phyloP scores from a whole-genome alignment of 306 rosid genomes.

The Vicia villosa region DNA sequence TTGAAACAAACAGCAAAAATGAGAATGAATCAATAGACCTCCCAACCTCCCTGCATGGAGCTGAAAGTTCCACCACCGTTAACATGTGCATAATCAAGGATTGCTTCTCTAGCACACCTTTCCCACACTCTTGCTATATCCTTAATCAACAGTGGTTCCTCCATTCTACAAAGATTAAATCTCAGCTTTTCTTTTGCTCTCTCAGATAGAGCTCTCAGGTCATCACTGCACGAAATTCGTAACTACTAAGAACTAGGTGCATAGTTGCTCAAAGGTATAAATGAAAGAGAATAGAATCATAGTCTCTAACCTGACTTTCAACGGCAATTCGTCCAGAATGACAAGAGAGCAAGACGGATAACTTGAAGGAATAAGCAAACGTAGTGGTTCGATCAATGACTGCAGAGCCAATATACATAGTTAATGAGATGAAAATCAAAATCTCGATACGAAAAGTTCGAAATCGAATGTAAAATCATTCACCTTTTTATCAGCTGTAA shows the following conservation, averaged over 20 bases:
- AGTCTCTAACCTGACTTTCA: conserved; percentile 40
- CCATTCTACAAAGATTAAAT: background rate
- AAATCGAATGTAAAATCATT: conserved; percentile 12
- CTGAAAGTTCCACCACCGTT: conserved; percentile 61
- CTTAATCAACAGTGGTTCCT: conserved; percentile 41
- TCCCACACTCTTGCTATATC: conserved; percentile 55
- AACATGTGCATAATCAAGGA: conserved; percentile 44
- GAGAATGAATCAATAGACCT: conserved; percentile 1
- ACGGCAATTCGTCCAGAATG: conserved; percentile 36
- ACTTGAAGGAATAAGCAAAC: conserved; percentile 44
- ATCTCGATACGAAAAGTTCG: background rate
- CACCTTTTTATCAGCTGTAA: conserved; percentile 37
- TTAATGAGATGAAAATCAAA: conserved; percentile 2
- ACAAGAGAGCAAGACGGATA: conserved; percentile 43
- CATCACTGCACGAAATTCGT: conserved; percentile 30
- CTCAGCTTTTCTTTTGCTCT: conserved; percentile 41
- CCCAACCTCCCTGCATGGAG: conserved; percentile 53
- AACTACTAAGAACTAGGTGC: background rate
- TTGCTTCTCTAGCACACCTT: conserved; percentile 42
- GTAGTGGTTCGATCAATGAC: conserved; percentile 41
- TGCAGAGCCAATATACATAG: conserved; percentile 30
- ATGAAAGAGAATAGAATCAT: background rate
- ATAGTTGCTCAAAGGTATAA: background rate
- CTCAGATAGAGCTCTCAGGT: conserved; percentile 17
- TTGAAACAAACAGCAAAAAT: background rate